These are phyloP conservation scores for Dothistroma septosporum DNA, from an alignment of 2,329 filamentous ascomycete genomes.

Conservation along the genomic window DNA sequence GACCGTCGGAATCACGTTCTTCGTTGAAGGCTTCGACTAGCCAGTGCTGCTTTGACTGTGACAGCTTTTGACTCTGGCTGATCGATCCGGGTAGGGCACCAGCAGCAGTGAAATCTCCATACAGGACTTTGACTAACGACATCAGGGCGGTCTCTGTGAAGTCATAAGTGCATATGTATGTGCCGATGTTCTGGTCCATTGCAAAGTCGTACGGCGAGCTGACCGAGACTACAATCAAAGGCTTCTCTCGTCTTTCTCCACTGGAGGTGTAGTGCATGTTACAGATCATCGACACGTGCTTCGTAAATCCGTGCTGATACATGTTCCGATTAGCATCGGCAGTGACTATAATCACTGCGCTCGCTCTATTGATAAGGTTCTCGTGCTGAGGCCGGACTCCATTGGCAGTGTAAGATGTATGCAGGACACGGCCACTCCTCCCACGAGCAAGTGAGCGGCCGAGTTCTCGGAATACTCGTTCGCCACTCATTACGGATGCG, in stretches of 20 bases:
- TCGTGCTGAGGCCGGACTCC: slow-evolving; percentile 90
- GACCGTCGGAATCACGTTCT: slow-evolving; percentile 66
- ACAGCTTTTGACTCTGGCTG: slow-evolving; percentile 78
- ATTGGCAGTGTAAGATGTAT: slow-evolving; percentile 93
- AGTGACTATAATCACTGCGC: slow-evolving; percentile 83
- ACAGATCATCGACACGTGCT: slow-evolving; percentile 94
- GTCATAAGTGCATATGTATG: slow-evolving; percentile 93
- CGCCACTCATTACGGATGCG: slow-evolving; percentile 76
- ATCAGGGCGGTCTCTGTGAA: slow-evolving; percentile 90
- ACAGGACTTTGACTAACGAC: slow-evolving; percentile 75
- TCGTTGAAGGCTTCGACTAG: slow-evolving; percentile 84
- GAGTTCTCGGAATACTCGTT: slow-evolving; percentile 86
- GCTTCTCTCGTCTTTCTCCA: slow-evolving; percentile 72
- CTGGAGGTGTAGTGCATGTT: slow-evolving; percentile 68
- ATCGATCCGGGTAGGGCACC: slow-evolving; percentile 65
- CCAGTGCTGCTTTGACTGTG: slow-evolving; percentile 92
- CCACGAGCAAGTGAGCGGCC: slow-evolving; percentile 83
- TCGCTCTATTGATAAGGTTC: slow-evolving; percentile 82
- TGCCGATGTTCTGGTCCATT: slow-evolving; percentile 83
- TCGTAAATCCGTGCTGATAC: slow-evolving; percentile 91
- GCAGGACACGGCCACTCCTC: slow-evolving; percentile 77
- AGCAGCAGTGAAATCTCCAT: slow-evolving; percentile 63
- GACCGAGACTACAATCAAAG: slow-evolving; percentile 83
- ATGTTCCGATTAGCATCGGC: slow-evolving; percentile 91
- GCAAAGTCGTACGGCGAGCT: slow-evolving; percentile 97